phyloP scores from a whole-genome alignment of 2,329 filamentous ascomycete genomes.

The Talaromyces sp. region DNA sequence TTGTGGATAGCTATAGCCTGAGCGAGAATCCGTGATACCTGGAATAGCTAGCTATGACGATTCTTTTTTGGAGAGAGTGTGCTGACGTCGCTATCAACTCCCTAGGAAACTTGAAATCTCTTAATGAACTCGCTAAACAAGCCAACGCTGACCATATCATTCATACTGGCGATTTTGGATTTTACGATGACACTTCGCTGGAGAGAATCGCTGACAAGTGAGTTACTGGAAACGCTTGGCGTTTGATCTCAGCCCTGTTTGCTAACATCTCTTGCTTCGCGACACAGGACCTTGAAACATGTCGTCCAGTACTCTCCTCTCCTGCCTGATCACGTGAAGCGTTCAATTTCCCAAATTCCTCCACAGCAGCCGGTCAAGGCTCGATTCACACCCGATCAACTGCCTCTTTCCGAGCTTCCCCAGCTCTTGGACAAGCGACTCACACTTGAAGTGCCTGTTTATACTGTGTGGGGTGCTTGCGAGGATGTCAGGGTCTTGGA shows the following conservation, averaged over 20 bases:
- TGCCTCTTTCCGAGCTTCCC: slow-evolving; percentile 88
- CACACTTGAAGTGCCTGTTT: slow-evolving; percentile 92
- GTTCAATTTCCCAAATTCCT: slow-evolving; percentile 63
- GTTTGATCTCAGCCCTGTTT: not conserved
- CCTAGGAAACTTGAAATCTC: slow-evolving; percentile 84
- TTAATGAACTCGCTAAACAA: slow-evolving; percentile 94
- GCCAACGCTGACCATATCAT: slow-evolving; percentile 96
- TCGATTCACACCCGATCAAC: slow-evolving; percentile 73
- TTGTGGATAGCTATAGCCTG: not conserved
- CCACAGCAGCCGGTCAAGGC: slow-evolving; percentile 71
- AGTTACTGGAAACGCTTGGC: slow-evolving; percentile 34
- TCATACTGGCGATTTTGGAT: slow-evolving; percentile 97
- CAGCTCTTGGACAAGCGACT: slow-evolving; percentile 82
- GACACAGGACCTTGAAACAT: slow-evolving; percentile 82
- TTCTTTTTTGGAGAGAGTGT: not conserved
- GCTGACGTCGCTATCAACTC: slow-evolving; percentile 1
- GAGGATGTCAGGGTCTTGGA: slow-evolving; percentile 97
- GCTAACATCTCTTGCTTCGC: not conserved
- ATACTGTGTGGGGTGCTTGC: slow-evolving; percentile 98
- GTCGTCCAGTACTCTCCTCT: slow-evolving; percentile 97
- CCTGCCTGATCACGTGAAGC: slow-evolving; percentile 71
- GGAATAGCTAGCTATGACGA: not conserved
- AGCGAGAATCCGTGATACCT: not conserved
- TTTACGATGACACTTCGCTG: slow-evolving; percentile 94
- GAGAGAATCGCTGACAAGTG: slow-evolving; percentile 98